Base-by-base conservation (phyloP, 176 grass and related monocot species). In the Lolium multiflorum region DNA sequence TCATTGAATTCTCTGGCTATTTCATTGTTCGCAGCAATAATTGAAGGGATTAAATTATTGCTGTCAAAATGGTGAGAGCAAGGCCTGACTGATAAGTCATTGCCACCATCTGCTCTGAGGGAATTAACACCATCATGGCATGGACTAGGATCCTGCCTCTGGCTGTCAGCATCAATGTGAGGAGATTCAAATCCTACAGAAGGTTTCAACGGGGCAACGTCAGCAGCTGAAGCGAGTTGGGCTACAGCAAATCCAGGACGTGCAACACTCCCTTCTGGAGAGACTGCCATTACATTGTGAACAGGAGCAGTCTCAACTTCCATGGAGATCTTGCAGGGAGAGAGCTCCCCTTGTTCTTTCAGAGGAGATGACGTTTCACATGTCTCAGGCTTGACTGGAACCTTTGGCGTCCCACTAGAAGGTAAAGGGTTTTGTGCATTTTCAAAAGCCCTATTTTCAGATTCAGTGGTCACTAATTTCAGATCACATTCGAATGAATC, bases 401-500 rank as follows among this genome's bases (percentile, higher is more conserved):
- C 69, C 57, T 92, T 88, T 78, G 85, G 86, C 88, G 69, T 52
- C 80, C 9, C 90, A 72, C 66, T 54, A 51, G 74, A 93, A 22
- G 81, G 57, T 51, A 72, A 92, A 86, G 72, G 48, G 71, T 89
- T 74, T 73, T 60, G 28, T 84, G 70, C 55, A 85, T 52, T 47
- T 78, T 84, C 54, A 72, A 26, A 20, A 78, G 37, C 13, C 63
- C 25, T 51, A 75, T 64, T 82, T 85, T 48, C 68, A 22, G 81
- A 48, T 82, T 87, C 81, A 76, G 12, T 21, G 16, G 51, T 81
- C 24, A 87, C 31, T 37, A 79, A 81, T 77, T 90, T 97, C 35
- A 99, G 90, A 85, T 97, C 91, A 18, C 89, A 90, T 87, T 99
- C 97, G 16, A 99, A 80, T 3, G 74, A 93, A 91, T 99, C 97